phyloP scores from a whole-genome alignment of 139 green algal genomes.

The Chlamydomonas incerta region DNA sequence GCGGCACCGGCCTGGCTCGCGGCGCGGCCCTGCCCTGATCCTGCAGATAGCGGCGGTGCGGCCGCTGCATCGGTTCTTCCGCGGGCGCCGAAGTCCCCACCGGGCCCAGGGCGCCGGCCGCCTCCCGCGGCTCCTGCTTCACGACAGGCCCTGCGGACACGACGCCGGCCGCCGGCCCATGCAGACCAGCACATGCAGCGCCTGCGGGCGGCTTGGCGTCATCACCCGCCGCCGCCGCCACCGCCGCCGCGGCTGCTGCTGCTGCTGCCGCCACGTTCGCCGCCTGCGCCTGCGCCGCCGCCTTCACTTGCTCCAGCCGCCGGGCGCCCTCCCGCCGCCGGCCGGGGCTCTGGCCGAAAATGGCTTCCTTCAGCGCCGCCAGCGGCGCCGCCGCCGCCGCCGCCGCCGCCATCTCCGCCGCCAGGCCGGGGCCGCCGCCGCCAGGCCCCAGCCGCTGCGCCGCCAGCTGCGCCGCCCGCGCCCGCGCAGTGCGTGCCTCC shows the following conservation, averaged over 20 bases:
- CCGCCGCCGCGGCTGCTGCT: background rate
- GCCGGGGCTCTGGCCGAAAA: background rate
- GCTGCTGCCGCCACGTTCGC: background rate
- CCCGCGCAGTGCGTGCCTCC: constrained; percentile 9
- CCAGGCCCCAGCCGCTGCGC: constrained; percentile 8
- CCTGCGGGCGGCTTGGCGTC: background rate
- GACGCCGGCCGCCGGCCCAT: background rate
- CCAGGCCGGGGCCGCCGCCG: background rate
- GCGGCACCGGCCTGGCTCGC: too few species aligned
- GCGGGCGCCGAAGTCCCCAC: too few species aligned
- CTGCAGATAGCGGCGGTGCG: too few species aligned
- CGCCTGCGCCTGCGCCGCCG: background rate
- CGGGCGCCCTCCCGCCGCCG: constrained; percentile 1
- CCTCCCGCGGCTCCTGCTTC: too few species aligned
- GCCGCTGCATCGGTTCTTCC: too few species aligned
- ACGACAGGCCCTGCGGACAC: too few species aligned
- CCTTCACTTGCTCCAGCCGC: background rate
- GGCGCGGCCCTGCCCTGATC: too few species aligned
- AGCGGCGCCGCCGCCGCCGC: constrained; percentile 7
- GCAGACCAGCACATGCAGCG: too few species aligned
- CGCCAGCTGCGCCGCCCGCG: constrained; percentile 4
- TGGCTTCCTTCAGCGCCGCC: constrained; percentile 4
- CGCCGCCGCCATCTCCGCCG: constrained; percentile 4
- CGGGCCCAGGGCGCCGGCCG: too few species aligned
- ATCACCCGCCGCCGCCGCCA: background rate